Evolutionary conservation across 1,284 basidiomycete genomes (phyloP).

Genomic region (Heterobasidion occidentale): DNA sequence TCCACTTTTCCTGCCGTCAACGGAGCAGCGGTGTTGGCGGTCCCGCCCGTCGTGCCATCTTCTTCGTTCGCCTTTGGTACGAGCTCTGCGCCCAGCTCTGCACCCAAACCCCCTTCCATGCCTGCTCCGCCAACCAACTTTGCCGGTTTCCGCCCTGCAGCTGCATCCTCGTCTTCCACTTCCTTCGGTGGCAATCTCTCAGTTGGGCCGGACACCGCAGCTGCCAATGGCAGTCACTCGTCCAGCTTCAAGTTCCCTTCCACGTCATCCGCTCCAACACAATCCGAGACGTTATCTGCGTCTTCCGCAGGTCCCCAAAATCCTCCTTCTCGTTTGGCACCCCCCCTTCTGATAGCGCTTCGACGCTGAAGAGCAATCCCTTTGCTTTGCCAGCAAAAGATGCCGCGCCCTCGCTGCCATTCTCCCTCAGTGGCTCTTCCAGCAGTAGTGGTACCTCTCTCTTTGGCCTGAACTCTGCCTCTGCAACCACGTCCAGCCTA

Average conservation of each 20-base stretch:
- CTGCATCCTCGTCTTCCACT: neutral
- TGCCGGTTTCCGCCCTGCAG: slow-evolving; percentile 17
- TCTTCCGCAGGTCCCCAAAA: neutral
- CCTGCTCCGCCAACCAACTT: slow-evolving; percentile 32
- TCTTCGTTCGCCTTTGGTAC: slow-evolving; percentile 8
- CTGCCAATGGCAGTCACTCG: too few relatives aligned
- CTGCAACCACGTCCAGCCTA: slow-evolving; percentile 4
- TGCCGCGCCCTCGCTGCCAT: neutral
- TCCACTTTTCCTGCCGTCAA: slow-evolving; percentile 6
- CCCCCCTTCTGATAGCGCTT: neutral
- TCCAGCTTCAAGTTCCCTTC: too few relatives aligned
- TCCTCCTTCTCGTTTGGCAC: slow-evolving; percentile 6
- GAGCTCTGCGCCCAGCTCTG: neutral
- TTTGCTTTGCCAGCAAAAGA: neutral
- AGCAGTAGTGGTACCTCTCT: neutral
- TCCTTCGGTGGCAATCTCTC: neutral
- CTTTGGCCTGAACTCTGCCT: slow-evolving; percentile 1
- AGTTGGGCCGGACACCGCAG: too few relatives aligned
- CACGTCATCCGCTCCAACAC: too few relatives aligned
- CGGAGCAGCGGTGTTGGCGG: neutral
- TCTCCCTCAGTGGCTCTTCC: neutral
- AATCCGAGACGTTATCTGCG: too few relatives aligned
- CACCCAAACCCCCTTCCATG: slow-evolving; percentile 36
- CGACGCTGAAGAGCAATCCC: neutral
- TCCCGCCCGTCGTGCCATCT: slow-evolving; percentile 9